Evolutionary conservation across 345 rosid genomes (phyloP).

Genomic region (Cardamine resedifolia): DNA sequence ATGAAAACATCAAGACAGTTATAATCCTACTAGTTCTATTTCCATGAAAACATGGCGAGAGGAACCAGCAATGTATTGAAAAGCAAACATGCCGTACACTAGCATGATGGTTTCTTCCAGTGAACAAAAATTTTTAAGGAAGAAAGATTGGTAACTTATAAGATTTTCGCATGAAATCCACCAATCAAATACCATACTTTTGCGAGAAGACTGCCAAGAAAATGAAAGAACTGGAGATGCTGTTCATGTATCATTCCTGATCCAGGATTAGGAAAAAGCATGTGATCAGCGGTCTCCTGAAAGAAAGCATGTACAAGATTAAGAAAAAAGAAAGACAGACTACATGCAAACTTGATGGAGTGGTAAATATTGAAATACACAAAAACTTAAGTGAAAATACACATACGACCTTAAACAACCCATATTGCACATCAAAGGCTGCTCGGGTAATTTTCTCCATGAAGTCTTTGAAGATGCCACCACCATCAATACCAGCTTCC

Average conservation of each 20-base stretch:
- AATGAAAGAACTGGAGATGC: constrained; percentile 94
- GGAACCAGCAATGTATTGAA: constrained; percentile 7
- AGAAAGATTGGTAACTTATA: constrained; percentile 13
- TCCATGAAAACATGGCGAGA: neutral
- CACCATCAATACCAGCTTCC: constrained; percentile 99
- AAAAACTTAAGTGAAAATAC: constrained; percentile 5
- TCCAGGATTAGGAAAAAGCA: constrained; percentile 98
- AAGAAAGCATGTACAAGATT: constrained; percentile 31
- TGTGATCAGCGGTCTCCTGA: constrained; percentile 97
- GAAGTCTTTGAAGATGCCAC: constrained; percentile 99
- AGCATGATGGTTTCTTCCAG: constrained; percentile 6
- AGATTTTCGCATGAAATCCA: constrained; percentile 5
- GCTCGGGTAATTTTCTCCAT: constrained; percentile 98
- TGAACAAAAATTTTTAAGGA: neutral
- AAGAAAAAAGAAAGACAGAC: neutral
- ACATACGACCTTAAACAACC: constrained; percentile 84
- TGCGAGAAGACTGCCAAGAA: constrained; percentile 87
- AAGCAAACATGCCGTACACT: neutral
- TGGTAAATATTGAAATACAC: constrained; percentile 6
- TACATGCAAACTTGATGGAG: constrained; percentile 19
- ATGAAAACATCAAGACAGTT: neutral
- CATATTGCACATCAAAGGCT: constrained; percentile 97
- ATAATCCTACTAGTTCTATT: neutral
- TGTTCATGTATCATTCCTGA: constrained; percentile 96
- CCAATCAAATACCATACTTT: constrained; percentile 53